A percentile compares a stretch with the other conserved stretches of the same genome.
Evolutionary conservation across 2,329 filamentous ascomycete genomes (phyloP).

Genomic region (Xylariaceae sp.): DNA sequence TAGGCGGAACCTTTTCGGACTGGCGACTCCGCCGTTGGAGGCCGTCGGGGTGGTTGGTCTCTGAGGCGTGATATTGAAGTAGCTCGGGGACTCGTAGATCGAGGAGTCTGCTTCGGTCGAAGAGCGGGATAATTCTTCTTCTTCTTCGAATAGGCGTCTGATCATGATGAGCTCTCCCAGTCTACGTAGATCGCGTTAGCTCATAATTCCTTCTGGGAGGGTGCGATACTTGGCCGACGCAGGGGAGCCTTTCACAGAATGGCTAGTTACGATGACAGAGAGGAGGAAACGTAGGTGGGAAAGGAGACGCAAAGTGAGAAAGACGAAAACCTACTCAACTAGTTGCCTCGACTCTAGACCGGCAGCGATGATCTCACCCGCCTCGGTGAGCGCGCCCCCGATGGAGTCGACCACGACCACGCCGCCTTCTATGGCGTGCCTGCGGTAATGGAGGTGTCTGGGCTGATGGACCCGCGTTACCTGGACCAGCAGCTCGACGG

Average conservation of each 20-base stretch:
- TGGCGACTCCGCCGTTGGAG: not conserved
- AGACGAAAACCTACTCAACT: conserved; percentile 58
- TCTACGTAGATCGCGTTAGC: conserved; percentile 30
- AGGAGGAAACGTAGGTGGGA: too few relatives aligned
- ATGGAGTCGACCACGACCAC: conserved; percentile 70
- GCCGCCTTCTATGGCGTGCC: conserved; percentile 57
- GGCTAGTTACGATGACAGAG: not conserved
- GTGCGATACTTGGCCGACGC: not conserved
- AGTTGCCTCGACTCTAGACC: conserved; percentile 67
- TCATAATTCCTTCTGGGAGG: not conserved
- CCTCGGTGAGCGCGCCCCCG: conserved; percentile 72
- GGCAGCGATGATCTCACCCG: conserved; percentile 80
- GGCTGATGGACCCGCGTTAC: conserved; percentile 44
- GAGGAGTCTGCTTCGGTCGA: conserved; percentile 22
- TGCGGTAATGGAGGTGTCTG: conserved; percentile 57
- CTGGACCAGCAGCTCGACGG: conserved; percentile 66
- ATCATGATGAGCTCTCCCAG: conserved; percentile 73
- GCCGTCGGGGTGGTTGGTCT: conserved; percentile 30
- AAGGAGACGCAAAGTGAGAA: not conserved
- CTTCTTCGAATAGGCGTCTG: conserved; percentile 39
- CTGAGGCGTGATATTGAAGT: conserved; percentile 25
- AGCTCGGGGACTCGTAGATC: conserved; percentile 34
- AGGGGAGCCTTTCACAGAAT: not conserved
- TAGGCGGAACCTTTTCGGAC: conserved; percentile 15
- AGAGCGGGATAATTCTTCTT: conserved; percentile 24